Conservation (phyloP, 257 asterid genomes). For the Mentha longifolia region DNA sequence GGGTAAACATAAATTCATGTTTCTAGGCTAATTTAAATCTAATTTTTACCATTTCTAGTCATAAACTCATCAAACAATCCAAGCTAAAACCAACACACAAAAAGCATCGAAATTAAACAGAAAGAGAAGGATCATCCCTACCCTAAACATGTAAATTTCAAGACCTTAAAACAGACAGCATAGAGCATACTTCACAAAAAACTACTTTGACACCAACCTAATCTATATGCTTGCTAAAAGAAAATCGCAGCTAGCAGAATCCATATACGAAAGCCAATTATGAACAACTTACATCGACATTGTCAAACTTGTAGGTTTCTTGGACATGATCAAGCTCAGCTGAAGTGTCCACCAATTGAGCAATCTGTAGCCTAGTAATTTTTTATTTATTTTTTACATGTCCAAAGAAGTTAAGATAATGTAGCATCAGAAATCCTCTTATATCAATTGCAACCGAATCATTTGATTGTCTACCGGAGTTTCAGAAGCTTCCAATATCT, state of each 20-base stretch:
- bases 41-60: neutral
- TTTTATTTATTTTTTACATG: too few species aligned
- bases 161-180: neutral
- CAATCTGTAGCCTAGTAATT: constrained; percentile 44
- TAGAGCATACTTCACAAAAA: constrained; percentile 45
- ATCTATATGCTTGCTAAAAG: neutral
- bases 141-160: neutral
- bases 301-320: constrained; percentile 33
- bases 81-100: constrained; percentile 15
- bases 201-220: neutral
- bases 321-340: constrained; percentile 43
- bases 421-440: neutral
- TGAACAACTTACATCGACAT: constrained; percentile 38
- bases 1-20: neutral
- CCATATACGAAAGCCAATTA: constrained; percentile 1
- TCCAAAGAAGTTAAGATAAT: too few species aligned
- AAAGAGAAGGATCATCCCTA: neutral
- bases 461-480: neutral
- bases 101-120: constrained; percentile 4
- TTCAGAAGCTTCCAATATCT: neutral
- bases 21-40: neutral
- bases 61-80: neutral
- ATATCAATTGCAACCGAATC: too few species aligned
- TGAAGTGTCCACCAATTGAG: constrained; percentile 47
- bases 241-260: neutral